Evolutionary conservation across 78 protist genomes (phyloP), one percentile per base, ranked within the genome.

Genomic region (Trichosphaerium sp.): DNA sequence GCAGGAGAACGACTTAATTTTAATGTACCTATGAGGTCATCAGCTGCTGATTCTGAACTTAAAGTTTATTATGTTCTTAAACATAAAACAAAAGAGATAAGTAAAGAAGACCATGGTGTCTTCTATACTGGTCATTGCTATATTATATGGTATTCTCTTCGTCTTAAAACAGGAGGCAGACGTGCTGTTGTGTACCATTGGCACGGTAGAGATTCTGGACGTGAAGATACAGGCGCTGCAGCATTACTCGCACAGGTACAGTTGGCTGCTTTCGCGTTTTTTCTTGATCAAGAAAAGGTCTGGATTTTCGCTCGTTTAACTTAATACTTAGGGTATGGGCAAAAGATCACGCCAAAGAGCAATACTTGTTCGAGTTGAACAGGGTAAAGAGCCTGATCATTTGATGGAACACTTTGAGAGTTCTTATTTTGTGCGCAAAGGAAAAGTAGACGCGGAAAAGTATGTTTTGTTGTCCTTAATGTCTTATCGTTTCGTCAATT

Each of bases 361-460:
- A 37, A 65, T 65, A 25, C 71, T 55, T 12, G 71, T 65, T 26
- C 51, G 71, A 65, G 54, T 61, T n/a, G 55, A 55, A 37, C 71
- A 65, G 37, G 54, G 54, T 42, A 65, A 65, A 25, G 71, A 65
- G 54, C 71, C 71, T 37, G 11, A 18, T 10, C 71, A 65, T 47
- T 65, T 65, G 35, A 25, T 65, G 21, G 48, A 65, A 65, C 71
- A 65, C 25, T 65, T 65, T 2, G 23, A 65, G 28, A 11, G n/a
- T 28, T 14, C 51, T 65, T 60, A 61, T 65, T n/a, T 60, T 65
- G 12, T 65, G 37, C 14, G 54, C 35, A 65, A 61, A 61, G 38
- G 32, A 43, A 42, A 65, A 61, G n/a, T n/a, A n/a, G n/a, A n/a
- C n/a, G n/a, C n/a, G 54, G 25, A 41, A 42, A 64, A 38, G 31